These are phyloP conservation scores for Nemania bipapillata DNA, from an alignment of 2,329 filamentous ascomycete genomes.

Conservation along the genomic window DNA sequence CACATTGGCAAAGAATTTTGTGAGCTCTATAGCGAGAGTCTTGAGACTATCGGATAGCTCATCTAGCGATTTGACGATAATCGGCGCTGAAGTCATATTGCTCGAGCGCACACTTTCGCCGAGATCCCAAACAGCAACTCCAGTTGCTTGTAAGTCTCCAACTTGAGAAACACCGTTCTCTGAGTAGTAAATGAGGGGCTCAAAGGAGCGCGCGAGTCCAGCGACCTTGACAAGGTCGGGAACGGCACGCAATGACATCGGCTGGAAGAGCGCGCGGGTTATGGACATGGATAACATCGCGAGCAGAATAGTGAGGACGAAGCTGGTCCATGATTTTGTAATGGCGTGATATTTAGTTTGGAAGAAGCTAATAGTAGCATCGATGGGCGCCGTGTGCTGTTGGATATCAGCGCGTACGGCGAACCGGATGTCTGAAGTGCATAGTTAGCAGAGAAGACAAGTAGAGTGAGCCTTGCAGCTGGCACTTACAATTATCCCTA, in stretches of 20 bases:
- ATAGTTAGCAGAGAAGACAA: slow-evolving; percentile 36
- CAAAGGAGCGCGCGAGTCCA: slow-evolving; percentile 87
- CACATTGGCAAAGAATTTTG: slow-evolving; percentile 91
- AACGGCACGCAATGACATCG: slow-evolving; percentile 72
- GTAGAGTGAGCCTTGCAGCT: neutral
- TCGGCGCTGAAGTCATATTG: slow-evolving; percentile 88
- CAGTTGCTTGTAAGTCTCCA: slow-evolving; percentile 87
- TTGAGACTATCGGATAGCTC: slow-evolving; percentile 87
- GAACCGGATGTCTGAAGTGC: slow-evolving; percentile 80
- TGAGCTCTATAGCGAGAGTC: slow-evolving; percentile 83
- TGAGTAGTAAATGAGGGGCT: slow-evolving; percentile 93
- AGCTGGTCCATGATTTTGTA: slow-evolving; percentile 75
- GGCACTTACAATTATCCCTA: slow-evolving; percentile 63
- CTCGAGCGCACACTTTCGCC: slow-evolving; percentile 88
- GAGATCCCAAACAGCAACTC: slow-evolving; percentile 93
- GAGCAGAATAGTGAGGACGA: slow-evolving; percentile 70
- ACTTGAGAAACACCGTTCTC: slow-evolving; percentile 89
- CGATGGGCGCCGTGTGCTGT: slow-evolving; percentile 85
- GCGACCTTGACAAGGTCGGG: slow-evolving; percentile 92
- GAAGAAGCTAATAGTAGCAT: slow-evolving; percentile 73
- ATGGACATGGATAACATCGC: slow-evolving; percentile 72
- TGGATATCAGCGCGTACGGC: slow-evolving; percentile 87
- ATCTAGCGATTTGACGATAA: slow-evolving; percentile 87
- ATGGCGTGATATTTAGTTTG: slow-evolving; percentile 68
- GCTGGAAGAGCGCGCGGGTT: slow-evolving; percentile 74